A percentile compares a stretch with the other conserved stretches of the same genome.
Evolutionary conservation across 495 filamentous ascomycete genomes (phyloP).

Genomic region (Aspergillus avenaceus): DNA sequence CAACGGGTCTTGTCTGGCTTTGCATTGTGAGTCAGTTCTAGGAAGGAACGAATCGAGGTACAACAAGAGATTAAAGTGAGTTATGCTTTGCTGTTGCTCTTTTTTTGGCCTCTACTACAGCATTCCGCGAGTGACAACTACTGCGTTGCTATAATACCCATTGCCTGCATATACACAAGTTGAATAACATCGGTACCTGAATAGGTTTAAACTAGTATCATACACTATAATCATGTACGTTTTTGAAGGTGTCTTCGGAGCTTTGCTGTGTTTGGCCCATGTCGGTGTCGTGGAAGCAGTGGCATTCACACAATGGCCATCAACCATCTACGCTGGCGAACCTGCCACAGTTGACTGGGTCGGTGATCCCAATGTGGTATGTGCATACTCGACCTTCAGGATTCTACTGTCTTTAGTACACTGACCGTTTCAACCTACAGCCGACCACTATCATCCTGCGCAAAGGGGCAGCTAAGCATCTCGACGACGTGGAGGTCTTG

Average conservation of each 20-base stretch:
- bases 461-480: constrained; percentile 33
- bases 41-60: too few relatives aligned
- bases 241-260: constrained; percentile 26
- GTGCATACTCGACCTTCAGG: background rate
- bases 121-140: too few relatives aligned
- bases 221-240: constrained; percentile 24
- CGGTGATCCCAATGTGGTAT: constrained; percentile 32
- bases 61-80: too few relatives aligned
- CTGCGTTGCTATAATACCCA: too few relatives aligned
- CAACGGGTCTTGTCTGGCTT: too few relatives aligned
- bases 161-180: background rate
- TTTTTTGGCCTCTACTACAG: too few relatives aligned
- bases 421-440: constrained; percentile 10
- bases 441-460: constrained; percentile 43
- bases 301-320: constrained; percentile 42
- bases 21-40: too few relatives aligned
- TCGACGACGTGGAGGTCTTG: constrained; percentile 37
- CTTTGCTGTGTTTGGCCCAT: constrained; percentile 26
- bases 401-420: background rate
- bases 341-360: constrained; percentile 39
- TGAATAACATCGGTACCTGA: background rate
- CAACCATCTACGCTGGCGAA: constrained; percentile 33
- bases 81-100: too few relatives aligned
- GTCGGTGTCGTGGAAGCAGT: constrained; percentile 28
- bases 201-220: background rate